phyloP scores from a whole-genome alignment of 345 rosid species.

The Bretschneidera sinensis region DNA sequence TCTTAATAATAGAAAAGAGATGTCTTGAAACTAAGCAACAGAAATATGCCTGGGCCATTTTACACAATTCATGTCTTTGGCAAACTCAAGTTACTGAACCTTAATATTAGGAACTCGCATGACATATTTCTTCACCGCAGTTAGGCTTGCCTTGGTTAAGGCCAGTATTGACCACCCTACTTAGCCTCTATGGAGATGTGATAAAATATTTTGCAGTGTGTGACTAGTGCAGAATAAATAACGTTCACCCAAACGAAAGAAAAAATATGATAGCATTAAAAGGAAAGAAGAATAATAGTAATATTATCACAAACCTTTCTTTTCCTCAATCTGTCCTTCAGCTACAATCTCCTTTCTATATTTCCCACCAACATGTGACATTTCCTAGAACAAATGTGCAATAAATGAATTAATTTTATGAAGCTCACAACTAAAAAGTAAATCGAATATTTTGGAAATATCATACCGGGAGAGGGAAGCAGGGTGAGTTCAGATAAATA shows the following conservation, averaged over 20 bases:
- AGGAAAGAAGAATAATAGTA: background rate
- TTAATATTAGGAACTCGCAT: too few species aligned
- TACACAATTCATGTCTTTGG: too few species aligned
- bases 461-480: conserved; percentile 90
- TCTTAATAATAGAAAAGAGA: too few species aligned
- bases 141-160: too few species aligned
- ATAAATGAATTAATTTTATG: background rate
- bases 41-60: too few species aligned
- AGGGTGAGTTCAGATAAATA: conserved; percentile 75
- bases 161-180: too few species aligned
- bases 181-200: too few species aligned
- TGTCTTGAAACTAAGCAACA: too few species aligned
- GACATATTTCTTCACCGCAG: too few species aligned
- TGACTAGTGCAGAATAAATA: too few species aligned
- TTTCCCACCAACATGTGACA: conserved; percentile 95
- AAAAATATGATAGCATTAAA: conserved; percentile 1
- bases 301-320: conserved; percentile 55
- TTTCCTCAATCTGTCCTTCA: conserved; percentile 77
- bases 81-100: too few species aligned
- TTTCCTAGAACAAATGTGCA: conserved; percentile 59
- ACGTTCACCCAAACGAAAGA: background rate
- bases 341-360: conserved; percentile 93
- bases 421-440: background rate
- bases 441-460: conserved; percentile 10
- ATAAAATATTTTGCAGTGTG: too few species aligned